These are phyloP conservation scores for Erythrobasidium hasegawianum DNA, from an alignment of 1,284 basidiomycete genomes.

Conservation along the genomic window DNA sequence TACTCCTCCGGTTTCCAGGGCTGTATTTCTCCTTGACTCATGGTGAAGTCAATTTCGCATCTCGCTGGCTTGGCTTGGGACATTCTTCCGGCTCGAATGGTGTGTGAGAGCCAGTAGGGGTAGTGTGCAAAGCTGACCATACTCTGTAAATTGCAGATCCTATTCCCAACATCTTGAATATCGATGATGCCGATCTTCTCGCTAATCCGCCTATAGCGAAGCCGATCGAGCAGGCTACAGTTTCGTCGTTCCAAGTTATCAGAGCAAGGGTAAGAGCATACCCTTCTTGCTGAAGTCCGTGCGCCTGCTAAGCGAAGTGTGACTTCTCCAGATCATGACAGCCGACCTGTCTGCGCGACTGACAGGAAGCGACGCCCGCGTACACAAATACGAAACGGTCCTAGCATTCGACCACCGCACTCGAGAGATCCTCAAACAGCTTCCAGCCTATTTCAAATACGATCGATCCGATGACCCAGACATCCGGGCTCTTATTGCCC, in stretches of 20 bases:
- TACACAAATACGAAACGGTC: slow-evolving; percentile 34
- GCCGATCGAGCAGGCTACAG: slow-evolving; percentile 24
- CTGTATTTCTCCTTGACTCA: slow-evolving; percentile 32
- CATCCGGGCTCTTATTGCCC: slow-evolving; percentile 17
- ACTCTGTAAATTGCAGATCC: slow-evolving; percentile 2
- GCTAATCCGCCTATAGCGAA: slow-evolving; percentile 26
- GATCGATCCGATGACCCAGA: slow-evolving; percentile 36
- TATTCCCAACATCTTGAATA: slow-evolving; percentile 23
- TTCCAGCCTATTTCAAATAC: slow-evolving; percentile 33
- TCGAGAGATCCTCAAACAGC: slow-evolving; percentile 20
- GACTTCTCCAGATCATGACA: slow-evolving; percentile 12
- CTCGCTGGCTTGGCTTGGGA: slow-evolving; percentile 35
- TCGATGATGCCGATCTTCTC: slow-evolving; percentile 25
- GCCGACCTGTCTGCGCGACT: slow-evolving; percentile 26
- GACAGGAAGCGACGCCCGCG: slow-evolving; percentile 28
- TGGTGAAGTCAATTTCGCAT: slow-evolving; percentile 32
- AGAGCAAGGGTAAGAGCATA: slow-evolving; percentile 18
- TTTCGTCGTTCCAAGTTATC: slow-evolving; percentile 32
- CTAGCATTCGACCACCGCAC: slow-evolving; percentile 35
- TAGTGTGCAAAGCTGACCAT: background rate
- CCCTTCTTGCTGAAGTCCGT: background rate
- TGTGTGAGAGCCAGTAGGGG: background rate
- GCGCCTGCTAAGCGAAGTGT: background rate
- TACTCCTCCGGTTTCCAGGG: background rate
- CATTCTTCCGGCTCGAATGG: slow-evolving; percentile 10